Base-by-base conservation (phyloP, 208 protist genomes). In the Tritrichomonas musculus region DNA sequence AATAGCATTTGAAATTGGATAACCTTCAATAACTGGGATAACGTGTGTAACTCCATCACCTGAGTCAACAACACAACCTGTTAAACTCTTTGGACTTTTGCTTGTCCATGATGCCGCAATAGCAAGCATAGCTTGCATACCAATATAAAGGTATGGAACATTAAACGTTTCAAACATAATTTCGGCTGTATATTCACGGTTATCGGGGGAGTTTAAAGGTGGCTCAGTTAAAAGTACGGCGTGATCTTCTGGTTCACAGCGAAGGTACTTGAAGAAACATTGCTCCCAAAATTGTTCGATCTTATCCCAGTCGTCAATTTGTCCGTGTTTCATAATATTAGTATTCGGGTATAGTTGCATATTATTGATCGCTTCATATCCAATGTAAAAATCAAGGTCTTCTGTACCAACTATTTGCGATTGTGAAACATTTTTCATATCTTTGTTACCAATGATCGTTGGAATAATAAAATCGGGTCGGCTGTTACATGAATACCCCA, bases 121-220 rank as follows among this genome's bases (percentile, higher is more conserved):
- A 25, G 97, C 97, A 2, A 99, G 96, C 36, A 98, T 97, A n/a
- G 97, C 97, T 93, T 99, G 98, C 25, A 99, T 97, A 39, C 97
- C 98, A 95, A 99, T 98, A 95, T 98, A 98, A 39, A 94, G 72
- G 39, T 82, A 73, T 53, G 96, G 96, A 53, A 99, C 98, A 94
- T 99, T 99, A 95, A 99, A 99, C 8, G 98, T 99, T 95, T 99
- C 98, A 94, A 99, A 99, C 97, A 99, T 98, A 84, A 99, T 97
- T 94, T 99, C 98, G 30, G 98, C 98, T 1, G 97, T 98, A 80
- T 97, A 97, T 96, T 99, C 98, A 92, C 97, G 97, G 95, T 99
- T 99, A 94, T 99, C 98, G 33, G 98, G 98, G n/a, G 98, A 95
- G 95, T 99, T 99, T 60, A 98, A 94, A 14, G 98, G 97, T 50